Base-by-base conservation (phyloP, 257 asterid species). In the Przewalskia tangutica region DNA sequence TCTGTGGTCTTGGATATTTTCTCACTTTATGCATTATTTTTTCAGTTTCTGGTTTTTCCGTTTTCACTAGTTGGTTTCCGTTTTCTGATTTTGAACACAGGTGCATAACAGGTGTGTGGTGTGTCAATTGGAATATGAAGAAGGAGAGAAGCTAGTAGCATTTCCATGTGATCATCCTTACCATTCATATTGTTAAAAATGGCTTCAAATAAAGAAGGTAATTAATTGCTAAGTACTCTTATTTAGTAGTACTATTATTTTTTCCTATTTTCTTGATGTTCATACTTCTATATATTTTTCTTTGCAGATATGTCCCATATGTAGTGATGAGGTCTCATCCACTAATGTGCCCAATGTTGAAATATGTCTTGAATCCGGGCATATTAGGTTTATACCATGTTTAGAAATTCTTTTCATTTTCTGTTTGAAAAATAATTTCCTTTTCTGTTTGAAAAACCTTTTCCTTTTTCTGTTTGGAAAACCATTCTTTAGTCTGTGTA, bases 161-260 rank as follows among this genome's bases (percentile, higher is more conserved):
- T 88, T 91, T 8, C 79, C 73, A 6, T 91, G 95, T 78, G 87
- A 88, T 67, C 95, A 91, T 85, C 87, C 81, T 3, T 91, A 87
- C 83, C 95, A 90, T 60, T 75, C 63, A 44, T 89, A 91, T 44
- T 91, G 95, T 84, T 62, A 85, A 68, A 82, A 85, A 65, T 91
- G 95, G 95, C 91, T 91, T 50, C 93, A 86, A 56, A 86, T 91
- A 59, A 91, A 91, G 79, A 91, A 91, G 95, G 95, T 91, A 83
- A 56, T 55, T 73, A 46, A 77, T 6, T 77, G 18, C 11, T 0
- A 40, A 67, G 5, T 67, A n/a, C 46, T 46, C 56, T 76, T 16
- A 44, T 10, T 80, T 4, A 17, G 9, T 11, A 3, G 5, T 11
- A 7, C 5, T 51, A 3, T 3, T 12, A 4, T 7, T 58, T 1